Percentiles rank a stretch among this genome's conserved stretches.
Conservation (phyloP, 306 rosid species). For the Casuarina cunninghamiana region DNA sequence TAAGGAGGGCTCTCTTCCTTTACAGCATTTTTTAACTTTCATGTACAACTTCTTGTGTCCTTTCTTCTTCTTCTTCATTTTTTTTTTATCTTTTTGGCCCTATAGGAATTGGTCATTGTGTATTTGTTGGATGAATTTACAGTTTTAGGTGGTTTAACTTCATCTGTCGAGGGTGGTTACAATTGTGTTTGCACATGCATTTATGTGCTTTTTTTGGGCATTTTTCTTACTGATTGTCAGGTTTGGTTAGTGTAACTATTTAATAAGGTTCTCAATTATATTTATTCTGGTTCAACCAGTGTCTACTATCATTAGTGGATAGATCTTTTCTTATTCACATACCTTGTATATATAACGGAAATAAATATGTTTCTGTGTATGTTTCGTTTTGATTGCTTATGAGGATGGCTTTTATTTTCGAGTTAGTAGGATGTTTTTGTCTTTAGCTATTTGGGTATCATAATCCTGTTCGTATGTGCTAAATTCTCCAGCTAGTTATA, state of each 20-base stretch:
- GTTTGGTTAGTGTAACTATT: no score
- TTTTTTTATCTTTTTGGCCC: no score
- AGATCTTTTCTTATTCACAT: no score
- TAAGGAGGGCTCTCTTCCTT: no score
- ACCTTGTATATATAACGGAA: not conserved
- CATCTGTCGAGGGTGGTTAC: not conserved
- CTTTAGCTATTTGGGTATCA: not conserved
- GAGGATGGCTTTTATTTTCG: no score
- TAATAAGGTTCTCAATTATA: not conserved
- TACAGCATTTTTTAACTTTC: no score
- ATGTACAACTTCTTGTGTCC: no score
- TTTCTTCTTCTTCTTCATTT: no score
- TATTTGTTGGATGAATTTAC: not conserved
- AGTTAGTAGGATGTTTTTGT: no score
- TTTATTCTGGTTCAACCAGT: not conserved
- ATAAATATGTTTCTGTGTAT: not conserved
- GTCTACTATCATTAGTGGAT: not conserved
- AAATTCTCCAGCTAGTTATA: not conserved
- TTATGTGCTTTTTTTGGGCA: not conserved
- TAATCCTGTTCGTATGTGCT: not conserved
- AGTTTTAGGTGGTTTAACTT: not conserved
- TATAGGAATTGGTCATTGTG: not conserved
- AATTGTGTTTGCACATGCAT: not conserved
- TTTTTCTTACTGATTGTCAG: no score
- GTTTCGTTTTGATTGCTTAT: no score